A percentile compares a stretch with the other conserved stretches of the same genome.
These are phyloP conservation scores for Colletotrichum karsti DNA, from an alignment of 2,329 filamentous ascomycete genomes.

Conservation along the genomic window DNA sequence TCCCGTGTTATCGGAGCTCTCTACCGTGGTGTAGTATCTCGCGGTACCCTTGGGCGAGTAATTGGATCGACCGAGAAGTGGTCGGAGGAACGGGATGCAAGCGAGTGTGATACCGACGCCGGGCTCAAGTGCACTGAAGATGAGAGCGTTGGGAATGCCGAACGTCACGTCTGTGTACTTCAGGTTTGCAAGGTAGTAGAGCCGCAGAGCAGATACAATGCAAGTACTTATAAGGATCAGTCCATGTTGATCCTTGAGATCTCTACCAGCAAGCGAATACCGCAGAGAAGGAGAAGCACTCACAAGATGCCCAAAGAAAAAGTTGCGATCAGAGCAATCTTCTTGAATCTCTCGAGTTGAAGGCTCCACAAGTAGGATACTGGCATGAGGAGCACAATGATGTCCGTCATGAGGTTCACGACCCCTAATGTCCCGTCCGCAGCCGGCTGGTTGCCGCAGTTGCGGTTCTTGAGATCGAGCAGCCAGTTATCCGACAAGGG, in stretches of 20 bases:
- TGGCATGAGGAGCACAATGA: conserved; percentile 35
- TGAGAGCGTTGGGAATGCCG: conserved; percentile 40
- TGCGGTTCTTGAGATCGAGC: conserved; percentile 28
- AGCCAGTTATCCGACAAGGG: conserved; percentile 45
- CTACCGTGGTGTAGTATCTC: conserved; percentile 11
- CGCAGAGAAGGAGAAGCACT: conserved; percentile 13
- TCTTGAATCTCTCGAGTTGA: conserved; percentile 37
- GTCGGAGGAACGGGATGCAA: conserved; percentile 50
- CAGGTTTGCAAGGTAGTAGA: conserved; percentile 41
- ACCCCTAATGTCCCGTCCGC: conserved; percentile 40
- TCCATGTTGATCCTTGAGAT: too few relatives aligned
- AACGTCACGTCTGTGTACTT: conserved; percentile 43
- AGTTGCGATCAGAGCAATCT: conserved; percentile 37
- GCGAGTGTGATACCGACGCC: conserved; percentile 46
- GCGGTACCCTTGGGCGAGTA: conserved; percentile 24
- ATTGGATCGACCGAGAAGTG: conserved; percentile 41
- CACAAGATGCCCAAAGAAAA: conserved; percentile 44
- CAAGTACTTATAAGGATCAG: conserved; percentile 39
- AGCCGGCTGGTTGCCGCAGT: conserved; percentile 36
- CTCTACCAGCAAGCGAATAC: too few relatives aligned
- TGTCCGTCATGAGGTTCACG: conserved; percentile 34
- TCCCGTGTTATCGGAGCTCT: not conserved
- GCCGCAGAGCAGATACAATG: conserved; percentile 44
- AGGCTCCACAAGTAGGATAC: conserved; percentile 36
- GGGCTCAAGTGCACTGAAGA: conserved; percentile 48